Percentiles rank a stretch among this genome's conserved stretches.
Evolutionary conservation across 2,329 filamentous ascomycete genomes (phyloP).

Genomic region (Alternaria dauci): DNA sequence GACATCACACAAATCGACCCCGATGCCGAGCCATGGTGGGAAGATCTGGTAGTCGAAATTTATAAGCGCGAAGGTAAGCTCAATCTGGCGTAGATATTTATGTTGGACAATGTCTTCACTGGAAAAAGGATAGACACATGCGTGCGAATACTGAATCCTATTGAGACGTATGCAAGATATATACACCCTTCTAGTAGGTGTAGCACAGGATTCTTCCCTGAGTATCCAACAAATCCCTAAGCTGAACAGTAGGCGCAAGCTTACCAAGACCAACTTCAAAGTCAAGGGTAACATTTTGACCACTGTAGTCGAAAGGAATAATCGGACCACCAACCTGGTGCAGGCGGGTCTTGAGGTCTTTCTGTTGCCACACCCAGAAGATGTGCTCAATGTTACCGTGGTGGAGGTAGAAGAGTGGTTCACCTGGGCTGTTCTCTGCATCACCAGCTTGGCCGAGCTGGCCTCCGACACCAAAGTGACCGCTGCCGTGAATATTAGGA

Average conservation of each 20-base stretch:
- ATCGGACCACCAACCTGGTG: not conserved
- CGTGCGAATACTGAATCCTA: too few relatives aligned
- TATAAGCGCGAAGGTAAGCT: too few relatives aligned
- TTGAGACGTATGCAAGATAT: too few relatives aligned
- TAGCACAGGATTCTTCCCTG: constrained; percentile 30
- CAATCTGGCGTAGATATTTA: too few relatives aligned
- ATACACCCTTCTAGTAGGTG: constrained; percentile 22
- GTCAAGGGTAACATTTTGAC: not conserved
- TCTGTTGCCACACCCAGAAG: not conserved
- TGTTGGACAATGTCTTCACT: too few relatives aligned
- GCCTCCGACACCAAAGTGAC: not conserved
- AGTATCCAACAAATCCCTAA: constrained; percentile 43
- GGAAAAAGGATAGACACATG: too few relatives aligned
- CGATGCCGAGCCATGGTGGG: too few relatives aligned
- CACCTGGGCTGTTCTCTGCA: not conserved
- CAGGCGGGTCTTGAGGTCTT: not conserved
- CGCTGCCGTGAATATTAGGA: constrained; percentile 2
- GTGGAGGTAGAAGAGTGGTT: not conserved
- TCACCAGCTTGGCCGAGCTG: not conserved
- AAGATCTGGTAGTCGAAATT: too few relatives aligned
- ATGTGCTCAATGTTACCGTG: not conserved
- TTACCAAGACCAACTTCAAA: not conserved
- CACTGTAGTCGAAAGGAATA: not conserved
- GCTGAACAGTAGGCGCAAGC: constrained; percentile 31
- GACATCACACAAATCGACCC: too few relatives aligned